A percentile compares a stretch with the other conserved stretches of the same genome.
These are phyloP conservation scores for Clavariopsis aquatica DNA, from an alignment of 495 filamentous ascomycete species.

Conservation along the genomic window DNA sequence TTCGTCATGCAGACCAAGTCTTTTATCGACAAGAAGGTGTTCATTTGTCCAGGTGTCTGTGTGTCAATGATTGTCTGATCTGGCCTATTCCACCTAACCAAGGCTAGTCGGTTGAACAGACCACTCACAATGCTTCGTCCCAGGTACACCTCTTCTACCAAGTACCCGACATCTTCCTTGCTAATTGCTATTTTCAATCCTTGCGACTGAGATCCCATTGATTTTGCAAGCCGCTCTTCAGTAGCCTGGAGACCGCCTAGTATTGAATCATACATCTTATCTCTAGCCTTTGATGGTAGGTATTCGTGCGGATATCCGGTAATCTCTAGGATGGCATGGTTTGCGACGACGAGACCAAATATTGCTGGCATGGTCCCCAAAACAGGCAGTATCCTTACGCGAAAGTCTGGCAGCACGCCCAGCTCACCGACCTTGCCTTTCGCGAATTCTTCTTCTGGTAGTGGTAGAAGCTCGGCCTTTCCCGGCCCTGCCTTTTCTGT, in stretches of 20 bases:
- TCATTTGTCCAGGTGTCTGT: conserved; percentile 62
- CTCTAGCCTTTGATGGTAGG: conserved; percentile 72
- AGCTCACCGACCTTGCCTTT: conserved; percentile 89
- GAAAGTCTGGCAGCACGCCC: conserved; percentile 85
- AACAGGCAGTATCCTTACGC: conserved; percentile 89
- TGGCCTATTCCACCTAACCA: conserved; percentile 73
- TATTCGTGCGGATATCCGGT: conserved; percentile 87
- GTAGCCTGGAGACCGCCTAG: conserved; percentile 68
- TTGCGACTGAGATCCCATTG: conserved; percentile 59
- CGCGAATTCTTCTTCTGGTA: conserved; percentile 82
- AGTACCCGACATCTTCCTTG: conserved; percentile 75
- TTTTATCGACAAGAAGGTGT: conserved; percentile 60
- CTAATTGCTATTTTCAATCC: conserved; percentile 79
- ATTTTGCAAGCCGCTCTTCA: conserved; percentile 68
- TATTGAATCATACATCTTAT: conserved; percentile 88
- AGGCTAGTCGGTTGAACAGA: conserved; percentile 69
- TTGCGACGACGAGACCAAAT: conserved; percentile 87
- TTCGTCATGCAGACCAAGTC: conserved; percentile 96
- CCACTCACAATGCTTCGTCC: conserved; percentile 83
- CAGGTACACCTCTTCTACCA: conserved; percentile 85
- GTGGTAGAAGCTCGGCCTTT: conserved; percentile 83
- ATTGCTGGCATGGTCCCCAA: conserved; percentile 96
- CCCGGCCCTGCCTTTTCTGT: conserved; percentile 88
- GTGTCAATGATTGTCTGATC: conserved; percentile 51
- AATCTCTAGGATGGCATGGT: conserved; percentile 86